These are phyloP conservation scores for Blastobotrys malaysiensis DNA, from an alignment of 1,139 yeast species.

Conservation along the genomic window DNA sequence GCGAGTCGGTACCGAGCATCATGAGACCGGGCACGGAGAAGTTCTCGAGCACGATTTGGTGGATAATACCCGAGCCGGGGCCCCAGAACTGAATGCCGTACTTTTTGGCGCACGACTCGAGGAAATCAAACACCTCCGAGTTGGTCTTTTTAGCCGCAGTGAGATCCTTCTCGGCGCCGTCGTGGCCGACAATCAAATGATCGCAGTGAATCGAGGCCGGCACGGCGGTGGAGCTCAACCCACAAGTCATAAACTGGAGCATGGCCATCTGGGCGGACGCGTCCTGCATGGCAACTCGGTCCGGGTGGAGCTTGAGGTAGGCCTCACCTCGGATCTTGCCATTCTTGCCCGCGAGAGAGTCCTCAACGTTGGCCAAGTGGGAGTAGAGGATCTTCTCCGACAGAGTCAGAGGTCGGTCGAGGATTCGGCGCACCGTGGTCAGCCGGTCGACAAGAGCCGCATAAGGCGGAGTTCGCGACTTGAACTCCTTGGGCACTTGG, in stretches of 20 bases:
- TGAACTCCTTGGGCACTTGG: conserved; percentile 40
- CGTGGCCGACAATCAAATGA: conserved; percentile 91
- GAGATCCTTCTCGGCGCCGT: conserved; percentile 81
- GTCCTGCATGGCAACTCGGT: conserved; percentile 98
- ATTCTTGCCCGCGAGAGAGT: conserved; percentile 47
- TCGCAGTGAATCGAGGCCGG: conserved; percentile 98
- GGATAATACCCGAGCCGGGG: conserved; percentile 97
- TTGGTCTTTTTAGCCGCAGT: conserved; percentile 71
- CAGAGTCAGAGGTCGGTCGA: conserved; percentile 75
- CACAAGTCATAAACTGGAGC: conserved; percentile 94
- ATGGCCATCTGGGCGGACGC: conserved; percentile 98
- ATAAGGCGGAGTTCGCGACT: conserved; percentile 82
- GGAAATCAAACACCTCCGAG: conserved; percentile 89
- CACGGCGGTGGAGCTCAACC: conserved; percentile 76
- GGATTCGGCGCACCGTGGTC: conserved; percentile 53
- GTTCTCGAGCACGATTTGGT: conserved; percentile 93
- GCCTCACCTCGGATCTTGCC: conserved; percentile 66
- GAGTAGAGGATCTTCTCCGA: conserved; percentile 94
- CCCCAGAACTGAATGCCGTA: conserved; percentile 99
- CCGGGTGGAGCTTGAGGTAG: conserved; percentile 90
- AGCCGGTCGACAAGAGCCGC: conserved; percentile 64
- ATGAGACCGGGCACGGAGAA: conserved; percentile 90
- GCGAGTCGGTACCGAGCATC: conserved; percentile 97
- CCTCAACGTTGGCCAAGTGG: conserved; percentile 83
- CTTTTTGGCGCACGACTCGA: conserved; percentile 83